Conservation (phyloP, 2,329 filamentous ascomycete species). For the Aureobasidium lini region DNA sequence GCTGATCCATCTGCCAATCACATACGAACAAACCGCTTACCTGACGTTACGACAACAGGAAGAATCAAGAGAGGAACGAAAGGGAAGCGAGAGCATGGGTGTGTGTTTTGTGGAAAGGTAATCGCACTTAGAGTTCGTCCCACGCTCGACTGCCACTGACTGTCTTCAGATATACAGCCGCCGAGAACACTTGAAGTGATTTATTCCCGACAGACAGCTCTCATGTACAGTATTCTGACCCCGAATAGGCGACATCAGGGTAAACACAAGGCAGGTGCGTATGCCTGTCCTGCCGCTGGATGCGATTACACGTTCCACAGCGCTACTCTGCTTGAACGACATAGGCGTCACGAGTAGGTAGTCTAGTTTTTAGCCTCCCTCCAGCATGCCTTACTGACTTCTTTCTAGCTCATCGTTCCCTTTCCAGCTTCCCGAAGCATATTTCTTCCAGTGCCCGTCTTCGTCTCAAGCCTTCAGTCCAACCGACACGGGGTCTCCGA, state of each 20-base stretch:
- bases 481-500: background rate
- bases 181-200: background rate
- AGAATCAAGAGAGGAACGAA: background rate
- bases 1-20: background rate
- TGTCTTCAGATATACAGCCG: background rate
- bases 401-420: background rate
- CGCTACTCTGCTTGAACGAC: background rate
- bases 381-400: background rate
- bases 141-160: background rate
- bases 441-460: background rate
- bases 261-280: background rate
- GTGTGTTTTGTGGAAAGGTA: background rate
- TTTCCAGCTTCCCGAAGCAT: background rate
- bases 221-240: background rate
- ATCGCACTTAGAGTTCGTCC: too few relatives aligned
- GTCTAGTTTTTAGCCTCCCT: background rate
- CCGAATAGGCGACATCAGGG: background rate
- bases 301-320: background rate
- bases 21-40: too few relatives aligned
- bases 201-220: background rate
- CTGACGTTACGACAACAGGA: background rate
- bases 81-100: background rate
- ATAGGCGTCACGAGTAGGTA: background rate
- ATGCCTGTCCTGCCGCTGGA: background rate
- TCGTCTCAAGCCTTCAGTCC: background rate